These are phyloP conservation scores for Amanita rimosa DNA, from an alignment of 768 basidiomycete species.

Conservation along the genomic window DNA sequence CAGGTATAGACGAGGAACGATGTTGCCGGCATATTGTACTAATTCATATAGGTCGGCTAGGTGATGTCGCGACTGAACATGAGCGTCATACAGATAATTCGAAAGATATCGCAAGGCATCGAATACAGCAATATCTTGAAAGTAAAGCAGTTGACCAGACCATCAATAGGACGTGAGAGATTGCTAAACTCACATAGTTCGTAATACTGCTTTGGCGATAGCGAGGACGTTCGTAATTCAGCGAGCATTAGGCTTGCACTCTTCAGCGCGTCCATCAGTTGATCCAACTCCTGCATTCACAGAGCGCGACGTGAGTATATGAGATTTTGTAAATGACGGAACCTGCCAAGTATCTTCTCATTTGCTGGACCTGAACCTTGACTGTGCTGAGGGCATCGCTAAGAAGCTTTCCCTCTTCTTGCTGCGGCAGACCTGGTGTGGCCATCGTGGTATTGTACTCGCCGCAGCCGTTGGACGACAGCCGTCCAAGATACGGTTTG, in stretches of 20 bases:
- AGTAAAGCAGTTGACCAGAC: background rate
- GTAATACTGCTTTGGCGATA: conserved; percentile 97
- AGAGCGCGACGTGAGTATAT: conserved; percentile 1
- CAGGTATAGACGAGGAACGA: conserved; percentile 87
- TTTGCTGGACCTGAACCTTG: conserved; percentile 87
- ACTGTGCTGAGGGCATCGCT: conserved; percentile 79
- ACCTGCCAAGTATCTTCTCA: conserved; percentile 86
- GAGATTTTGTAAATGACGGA: conserved; percentile 7
- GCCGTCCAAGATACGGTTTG: conserved; percentile 10
- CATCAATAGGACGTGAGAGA: background rate
- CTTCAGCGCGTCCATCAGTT: conserved; percentile 98
- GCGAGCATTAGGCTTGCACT: conserved; percentile 96
- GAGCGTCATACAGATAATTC: conserved; percentile 95
- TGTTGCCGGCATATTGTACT: conserved; percentile 98
- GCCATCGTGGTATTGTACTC: conserved; percentile 9
- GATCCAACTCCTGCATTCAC: conserved; percentile 71
- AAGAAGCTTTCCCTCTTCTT: conserved; percentile 75
- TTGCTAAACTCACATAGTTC: conserved; percentile 67
- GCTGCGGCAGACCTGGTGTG: conserved; percentile 31
- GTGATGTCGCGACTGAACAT: conserved; percentile 84
- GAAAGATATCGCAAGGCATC: conserved; percentile 92
- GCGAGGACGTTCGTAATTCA: conserved; percentile 85
- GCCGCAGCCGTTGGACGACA: conserved; percentile 6
- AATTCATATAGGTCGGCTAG: conserved; percentile 98
- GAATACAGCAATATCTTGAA: conserved; percentile 93